Conservation (phyloP, 2,329 filamentous ascomycete genomes). For the Paramyrothecium roridum region DNA sequence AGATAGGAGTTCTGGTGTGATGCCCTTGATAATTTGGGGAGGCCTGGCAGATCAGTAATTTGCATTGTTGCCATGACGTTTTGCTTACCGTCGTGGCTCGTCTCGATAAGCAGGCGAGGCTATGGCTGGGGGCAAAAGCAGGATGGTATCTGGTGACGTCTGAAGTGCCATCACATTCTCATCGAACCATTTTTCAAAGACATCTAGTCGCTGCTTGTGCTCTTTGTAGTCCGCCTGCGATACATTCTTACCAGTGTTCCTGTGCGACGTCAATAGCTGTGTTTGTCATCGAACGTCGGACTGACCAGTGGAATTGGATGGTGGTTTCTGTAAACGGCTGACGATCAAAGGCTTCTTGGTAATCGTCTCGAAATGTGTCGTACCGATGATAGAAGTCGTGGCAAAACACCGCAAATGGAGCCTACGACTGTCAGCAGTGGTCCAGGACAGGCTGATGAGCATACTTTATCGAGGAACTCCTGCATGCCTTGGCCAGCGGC, state of each 20-base stretch:
- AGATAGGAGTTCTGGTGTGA: conserved; percentile 22
- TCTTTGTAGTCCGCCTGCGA: conserved; percentile 17
- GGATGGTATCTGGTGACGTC: conserved; percentile 14
- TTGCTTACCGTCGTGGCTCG: conserved; percentile 18
- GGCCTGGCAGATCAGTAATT: conserved; percentile 13
- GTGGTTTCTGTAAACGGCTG: conserved; percentile 25
- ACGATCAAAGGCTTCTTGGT: conserved; percentile 15
- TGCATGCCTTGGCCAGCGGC: conserved; percentile 16
- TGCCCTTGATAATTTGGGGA: conserved; percentile 17
- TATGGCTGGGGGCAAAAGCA: conserved; percentile 23
- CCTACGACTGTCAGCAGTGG: conserved; percentile 10
- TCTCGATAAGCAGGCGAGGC: conserved; percentile 19
- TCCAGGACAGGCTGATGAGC: not conserved
- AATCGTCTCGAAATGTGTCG: conserved; percentile 21
- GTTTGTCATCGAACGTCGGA: no score
- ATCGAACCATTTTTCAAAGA: conserved; percentile 29
- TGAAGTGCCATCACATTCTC: conserved; percentile 16
- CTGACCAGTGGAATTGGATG: conserved; percentile 23
- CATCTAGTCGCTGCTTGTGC: conserved; percentile 16
- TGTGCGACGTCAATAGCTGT: conserved; percentile 7
- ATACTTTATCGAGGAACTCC: conserved; percentile 24
- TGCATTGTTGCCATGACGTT: conserved; percentile 5
- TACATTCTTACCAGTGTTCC: conserved; percentile 18
- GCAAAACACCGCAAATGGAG: conserved; percentile 24
- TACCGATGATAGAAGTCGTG: conserved; percentile 29